Base-by-base conservation (phyloP, 1,139 yeast species). In the Starmera stellimalicola region DNA sequence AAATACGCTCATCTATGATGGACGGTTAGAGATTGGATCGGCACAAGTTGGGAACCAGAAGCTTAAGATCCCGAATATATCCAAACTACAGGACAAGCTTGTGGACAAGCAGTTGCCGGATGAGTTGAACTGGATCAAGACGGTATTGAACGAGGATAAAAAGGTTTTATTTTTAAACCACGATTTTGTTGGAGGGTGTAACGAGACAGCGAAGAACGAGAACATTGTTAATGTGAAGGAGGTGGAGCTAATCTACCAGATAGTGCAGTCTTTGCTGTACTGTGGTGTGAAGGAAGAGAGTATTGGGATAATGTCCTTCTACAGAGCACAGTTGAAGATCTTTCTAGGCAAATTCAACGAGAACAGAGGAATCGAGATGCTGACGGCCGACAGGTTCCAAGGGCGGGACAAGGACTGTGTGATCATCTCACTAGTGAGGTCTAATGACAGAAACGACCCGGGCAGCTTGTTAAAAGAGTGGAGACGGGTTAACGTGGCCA, bases 361-460 rank as follows among this genome's bases (percentile, higher is more conserved):
- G 3, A 54, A 61, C 14, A 52, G 53, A 4, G 70, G 64, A 1
- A 60, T 91, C 26, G 97, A 91, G 46, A 68, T 84, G 18, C 62
- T 91, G 39, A 93, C 98, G 0, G 97, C 96, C 0, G 99, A 93
- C 55, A 91, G 84, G 43, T 91, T 82, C 45, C 98, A 93, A 57
- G 99, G 98, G 0, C 68, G 96, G 36, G 99, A 93, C 54, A 91
- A 87, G 54, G 93, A 87, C 33, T 79, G 95, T 47, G 76, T 93
- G 11, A 73, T 93, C 3, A 75, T 93, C 6, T 87, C 97, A 1
- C 60, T 91, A 43, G 97, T 88, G 4, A 65, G 95, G 30, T 79
- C 95, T 2, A 91, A 88, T 51, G 61, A 63, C 3, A 70, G 71
- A n/a, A 63, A 67, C 11, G 67, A 65, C 34, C 76, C 82, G 1